Evolutionary conservation across 306 rosid species (phyloP).

Genomic region (Pyrus pyrifolia): DNA sequence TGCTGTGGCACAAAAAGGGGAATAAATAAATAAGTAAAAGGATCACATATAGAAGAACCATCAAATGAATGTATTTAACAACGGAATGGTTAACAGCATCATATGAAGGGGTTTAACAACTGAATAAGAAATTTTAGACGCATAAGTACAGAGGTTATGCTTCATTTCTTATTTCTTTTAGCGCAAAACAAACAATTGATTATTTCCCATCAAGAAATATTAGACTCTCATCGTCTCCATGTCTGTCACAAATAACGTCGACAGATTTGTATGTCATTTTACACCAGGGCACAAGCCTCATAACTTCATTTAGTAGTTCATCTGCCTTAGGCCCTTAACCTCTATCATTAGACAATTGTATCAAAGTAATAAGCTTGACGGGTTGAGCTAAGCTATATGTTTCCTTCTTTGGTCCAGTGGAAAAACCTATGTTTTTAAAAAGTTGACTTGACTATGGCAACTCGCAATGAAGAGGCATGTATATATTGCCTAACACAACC

Average conservation of each 20-base stretch:
- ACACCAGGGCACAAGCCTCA: not conserved
- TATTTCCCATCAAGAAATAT: not conserved
- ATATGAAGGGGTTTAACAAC: not conserved
- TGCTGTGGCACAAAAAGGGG: conserved; percentile 23
- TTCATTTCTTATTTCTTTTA: not conserved
- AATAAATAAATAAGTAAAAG: not conserved
- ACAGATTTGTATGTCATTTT: not conserved
- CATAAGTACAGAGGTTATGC: not conserved
- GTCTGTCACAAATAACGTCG: not conserved
- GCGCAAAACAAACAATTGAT: not conserved
- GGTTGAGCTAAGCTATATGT: not conserved
- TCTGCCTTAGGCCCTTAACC: not conserved
- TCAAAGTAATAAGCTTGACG: not conserved
- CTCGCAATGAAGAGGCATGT: not conserved
- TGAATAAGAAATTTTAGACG: not conserved
- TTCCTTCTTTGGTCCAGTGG: not conserved
- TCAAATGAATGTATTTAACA: not conserved
- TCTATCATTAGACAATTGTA: not conserved
- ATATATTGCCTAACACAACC: not conserved
- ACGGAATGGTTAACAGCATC: not conserved
- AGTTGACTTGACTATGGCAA: not conserved
- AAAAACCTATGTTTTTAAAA: not conserved
- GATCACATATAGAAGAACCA: not conserved
- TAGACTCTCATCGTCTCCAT: not conserved
- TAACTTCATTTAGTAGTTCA: not conserved